Evolutionary conservation across 2,329 filamentous ascomycete species (phyloP).

Genomic region (Alternaria hordeiaustralica): DNA sequence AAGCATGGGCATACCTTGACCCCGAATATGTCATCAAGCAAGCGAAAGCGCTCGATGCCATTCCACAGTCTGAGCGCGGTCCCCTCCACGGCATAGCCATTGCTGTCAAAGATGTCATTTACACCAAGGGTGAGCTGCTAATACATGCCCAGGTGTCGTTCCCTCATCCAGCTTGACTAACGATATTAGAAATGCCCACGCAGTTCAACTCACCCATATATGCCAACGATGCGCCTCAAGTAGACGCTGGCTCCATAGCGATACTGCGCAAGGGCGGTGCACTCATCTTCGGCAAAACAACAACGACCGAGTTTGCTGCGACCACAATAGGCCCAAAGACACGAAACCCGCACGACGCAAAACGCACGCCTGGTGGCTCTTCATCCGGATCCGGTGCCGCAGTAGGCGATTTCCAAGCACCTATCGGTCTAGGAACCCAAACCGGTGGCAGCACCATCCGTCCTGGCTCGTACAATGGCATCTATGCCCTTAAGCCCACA

Average conservation of each 20-base stretch:
- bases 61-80: conserved; percentile 58
- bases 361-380: conserved; percentile 69
- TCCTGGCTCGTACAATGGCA: conserved; percentile 69
- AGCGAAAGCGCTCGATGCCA: conserved; percentile 58
- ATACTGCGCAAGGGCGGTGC: conserved; percentile 63
- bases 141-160: too few species aligned
- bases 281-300: conserved; percentile 63
- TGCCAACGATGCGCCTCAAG: conserved; percentile 48
- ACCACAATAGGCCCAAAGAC: conserved; percentile 62
- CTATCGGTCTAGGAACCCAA: conserved; percentile 68
- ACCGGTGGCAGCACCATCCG: conserved; percentile 70
- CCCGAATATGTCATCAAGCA: conserved; percentile 55
- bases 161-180: too few species aligned
- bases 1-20: conserved; percentile 43
- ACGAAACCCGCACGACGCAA: conserved; percentile 62
- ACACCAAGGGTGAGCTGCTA: conserved; percentile 50
- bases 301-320: conserved; percentile 70
- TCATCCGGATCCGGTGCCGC: conserved; percentile 71
- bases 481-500: conserved; percentile 71
- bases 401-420: conserved; percentile 69
- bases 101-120: conserved; percentile 67
- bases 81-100: conserved; percentile 65
- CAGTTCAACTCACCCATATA: conserved; percentile 64
- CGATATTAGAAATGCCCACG: conserved; percentile 68
- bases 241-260: conserved; percentile 62